phyloP scores from a whole-genome alignment of 805 yeast genomes.

The Candida pini region DNA sequence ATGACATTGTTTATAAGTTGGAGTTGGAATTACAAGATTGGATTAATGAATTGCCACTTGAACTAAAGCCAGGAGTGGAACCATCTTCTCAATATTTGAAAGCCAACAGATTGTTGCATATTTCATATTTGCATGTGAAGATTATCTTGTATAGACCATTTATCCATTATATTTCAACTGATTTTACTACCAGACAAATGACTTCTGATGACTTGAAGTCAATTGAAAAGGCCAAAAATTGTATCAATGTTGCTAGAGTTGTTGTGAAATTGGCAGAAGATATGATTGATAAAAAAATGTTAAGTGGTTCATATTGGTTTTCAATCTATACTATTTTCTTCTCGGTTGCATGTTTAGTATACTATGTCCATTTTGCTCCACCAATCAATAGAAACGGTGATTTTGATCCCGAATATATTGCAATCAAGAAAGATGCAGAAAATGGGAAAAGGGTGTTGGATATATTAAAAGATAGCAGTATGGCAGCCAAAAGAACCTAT shows the following conservation, averaged over 20 bases:
- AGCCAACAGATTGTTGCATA: conserved; percentile 69
- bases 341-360: conserved; percentile 80
- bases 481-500: conserved; percentile 77
- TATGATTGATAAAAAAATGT: conserved; percentile 63
- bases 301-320: conserved; percentile 89
- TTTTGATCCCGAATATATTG: conserved; percentile 46
- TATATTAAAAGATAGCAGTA: conserved; percentile 63
- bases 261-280: conserved; percentile 78
- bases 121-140: conserved; percentile 71
- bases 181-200: conserved; percentile 24
- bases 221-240: conserved; percentile 69
- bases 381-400: conserved; percentile 30
- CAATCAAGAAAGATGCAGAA: conserved; percentile 70
- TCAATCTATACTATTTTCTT: conserved; percentile 85
- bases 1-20: conserved; percentile 47
- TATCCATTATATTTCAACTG: conserved; percentile 72
- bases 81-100: conserved; percentile 62
- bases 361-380: conserved; percentile 58
- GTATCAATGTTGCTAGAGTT: conserved; percentile 77
- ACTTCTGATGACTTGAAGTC: conserved; percentile 49
- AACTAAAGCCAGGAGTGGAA: conserved; percentile 64
- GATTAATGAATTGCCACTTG: conserved; percentile 65
- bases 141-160: conserved; percentile 83
- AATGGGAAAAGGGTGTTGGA: conserved; percentile 72
- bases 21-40: conserved; percentile 68